phyloP scores from a whole-genome alignment of 2,329 filamentous ascomycete genomes.

The Hypoxylon sp. region DNA sequence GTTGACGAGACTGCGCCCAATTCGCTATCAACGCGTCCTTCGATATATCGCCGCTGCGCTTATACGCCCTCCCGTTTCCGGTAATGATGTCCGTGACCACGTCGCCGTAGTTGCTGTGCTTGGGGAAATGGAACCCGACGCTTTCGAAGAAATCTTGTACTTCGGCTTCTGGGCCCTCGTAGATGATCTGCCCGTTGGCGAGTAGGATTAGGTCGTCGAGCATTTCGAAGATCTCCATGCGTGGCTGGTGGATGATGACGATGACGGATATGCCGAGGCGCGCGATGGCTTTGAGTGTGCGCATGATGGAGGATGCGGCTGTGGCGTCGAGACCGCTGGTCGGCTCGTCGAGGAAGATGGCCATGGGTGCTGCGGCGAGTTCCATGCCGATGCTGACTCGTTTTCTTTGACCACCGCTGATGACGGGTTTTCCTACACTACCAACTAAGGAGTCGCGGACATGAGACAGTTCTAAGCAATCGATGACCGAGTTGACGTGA shows the following conservation, averaged over 20 bases:
- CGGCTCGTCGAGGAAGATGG: constrained; percentile 67
- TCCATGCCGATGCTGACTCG: constrained; percentile 71
- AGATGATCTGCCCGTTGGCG: constrained; percentile 67
- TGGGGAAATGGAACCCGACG: constrained; percentile 65
- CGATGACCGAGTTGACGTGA: constrained; percentile 69
- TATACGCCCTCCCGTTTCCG: constrained; percentile 67
- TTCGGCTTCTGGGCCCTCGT: constrained; percentile 61
- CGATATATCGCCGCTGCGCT: constrained; percentile 60
- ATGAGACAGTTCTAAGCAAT: constrained; percentile 66
- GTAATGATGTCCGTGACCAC: constrained; percentile 73
- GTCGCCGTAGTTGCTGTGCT: constrained; percentile 67
- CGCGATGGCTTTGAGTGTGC: constrained; percentile 66
- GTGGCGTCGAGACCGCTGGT: constrained; percentile 68
- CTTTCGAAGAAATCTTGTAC: constrained; percentile 65
- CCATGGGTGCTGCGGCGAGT: constrained; percentile 68
- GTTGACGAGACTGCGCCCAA: constrained; percentile 57
- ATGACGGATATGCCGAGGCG: constrained; percentile 69
- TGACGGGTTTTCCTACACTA: constrained; percentile 63
- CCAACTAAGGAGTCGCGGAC: constrained; percentile 66
- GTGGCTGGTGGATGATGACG: constrained; percentile 71
- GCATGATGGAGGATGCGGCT: constrained; percentile 68
- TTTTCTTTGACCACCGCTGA: constrained; percentile 70
- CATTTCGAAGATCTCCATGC: constrained; percentile 69
- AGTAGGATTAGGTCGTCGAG: constrained; percentile 70
- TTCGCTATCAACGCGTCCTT: constrained; percentile 64